phyloP scores from a whole-genome alignment of 2,329 filamentous ascomycete genomes.

The Colletotrichum lindemuthianum region DNA sequence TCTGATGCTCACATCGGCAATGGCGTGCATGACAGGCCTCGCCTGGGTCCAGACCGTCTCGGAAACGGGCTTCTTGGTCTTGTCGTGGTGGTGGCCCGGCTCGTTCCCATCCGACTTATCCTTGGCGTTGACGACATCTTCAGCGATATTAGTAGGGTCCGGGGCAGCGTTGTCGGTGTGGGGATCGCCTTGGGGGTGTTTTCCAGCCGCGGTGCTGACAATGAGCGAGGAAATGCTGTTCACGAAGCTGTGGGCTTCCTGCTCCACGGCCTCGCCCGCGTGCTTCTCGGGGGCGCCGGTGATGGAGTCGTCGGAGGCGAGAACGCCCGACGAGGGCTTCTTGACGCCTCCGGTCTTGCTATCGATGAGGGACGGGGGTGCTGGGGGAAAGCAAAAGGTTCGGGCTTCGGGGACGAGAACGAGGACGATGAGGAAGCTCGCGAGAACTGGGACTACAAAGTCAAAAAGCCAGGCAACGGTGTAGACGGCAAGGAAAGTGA shows the following conservation, averaged over 20 bases:
- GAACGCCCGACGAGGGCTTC: constrained; percentile 78
- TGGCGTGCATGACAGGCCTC: constrained; percentile 73
- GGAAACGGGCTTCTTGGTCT: constrained; percentile 82
- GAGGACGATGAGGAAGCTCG: constrained; percentile 69
- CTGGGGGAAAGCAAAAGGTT: constrained; percentile 76
- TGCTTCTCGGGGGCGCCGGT: constrained; percentile 86
- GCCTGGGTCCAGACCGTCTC: constrained; percentile 81
- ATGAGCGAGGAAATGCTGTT: constrained; percentile 75
- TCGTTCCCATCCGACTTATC: constrained; percentile 58
- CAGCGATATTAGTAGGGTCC: constrained; percentile 53
- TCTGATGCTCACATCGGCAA: constrained; percentile 52
- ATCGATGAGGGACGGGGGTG: constrained; percentile 78
- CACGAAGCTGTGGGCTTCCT: constrained; percentile 84
- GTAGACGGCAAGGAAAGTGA: constrained; percentile 67
- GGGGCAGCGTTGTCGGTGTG: constrained; percentile 64
- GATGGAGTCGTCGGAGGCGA: constrained; percentile 79
- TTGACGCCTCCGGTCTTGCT: constrained; percentile 77
- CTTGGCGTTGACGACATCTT: constrained; percentile 52
- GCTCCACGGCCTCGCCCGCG: constrained; percentile 84
- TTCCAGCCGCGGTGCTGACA: constrained; percentile 79
- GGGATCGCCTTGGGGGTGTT: constrained; percentile 75
- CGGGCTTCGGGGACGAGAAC: constrained; percentile 73
- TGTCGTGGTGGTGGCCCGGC: constrained; percentile 68
- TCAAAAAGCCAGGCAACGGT: constrained; percentile 77
- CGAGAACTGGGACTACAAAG: constrained; percentile 71